Evolutionary conservation across 345 rosid genomes (phyloP).

Genomic region (Citropsis articulata): DNA sequence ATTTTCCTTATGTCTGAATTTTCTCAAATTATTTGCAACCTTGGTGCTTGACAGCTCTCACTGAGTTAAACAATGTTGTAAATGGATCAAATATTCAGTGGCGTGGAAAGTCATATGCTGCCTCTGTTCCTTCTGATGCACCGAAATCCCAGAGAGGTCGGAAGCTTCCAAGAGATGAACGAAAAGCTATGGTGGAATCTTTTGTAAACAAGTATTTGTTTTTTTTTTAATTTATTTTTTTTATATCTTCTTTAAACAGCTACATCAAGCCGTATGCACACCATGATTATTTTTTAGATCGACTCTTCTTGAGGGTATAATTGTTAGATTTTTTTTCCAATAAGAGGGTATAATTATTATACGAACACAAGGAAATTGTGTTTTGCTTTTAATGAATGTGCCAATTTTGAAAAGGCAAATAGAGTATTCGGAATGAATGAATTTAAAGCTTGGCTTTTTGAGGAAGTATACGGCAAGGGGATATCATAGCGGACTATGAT

Average conservation of each 20-base stretch:
- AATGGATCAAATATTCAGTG: constrained; percentile 22
- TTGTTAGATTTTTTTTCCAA: no score
- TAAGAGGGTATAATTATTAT: not conserved
- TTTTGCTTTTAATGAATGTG: not conserved
- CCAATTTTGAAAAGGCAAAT: not conserved
- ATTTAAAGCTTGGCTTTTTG: not conserved
- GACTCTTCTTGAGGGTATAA: not conserved
- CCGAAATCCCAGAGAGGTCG: constrained; percentile 19
- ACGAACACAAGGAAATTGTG: not conserved
- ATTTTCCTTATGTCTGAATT: not conserved
- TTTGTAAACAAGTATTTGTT: constrained; percentile 35
- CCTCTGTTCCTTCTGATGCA: constrained; percentile 33
- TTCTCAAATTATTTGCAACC: not conserved
- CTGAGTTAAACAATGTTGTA: constrained; percentile 9
- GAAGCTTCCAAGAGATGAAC: constrained; percentile 37
- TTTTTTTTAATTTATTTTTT: not conserved
- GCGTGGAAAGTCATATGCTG: constrained; percentile 34
- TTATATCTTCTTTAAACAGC: not conserved
- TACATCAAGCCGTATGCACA: not conserved
- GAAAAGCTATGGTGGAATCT: constrained; percentile 40
- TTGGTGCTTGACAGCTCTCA: constrained; percentile 13
- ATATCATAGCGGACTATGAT: not conserved
- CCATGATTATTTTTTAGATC: not conserved
- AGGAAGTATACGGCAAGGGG: not conserved
- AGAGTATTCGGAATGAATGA: not conserved